phyloP scores from a whole-genome alignment of 306 rosid genomes.

The Rosa persica region DNA sequence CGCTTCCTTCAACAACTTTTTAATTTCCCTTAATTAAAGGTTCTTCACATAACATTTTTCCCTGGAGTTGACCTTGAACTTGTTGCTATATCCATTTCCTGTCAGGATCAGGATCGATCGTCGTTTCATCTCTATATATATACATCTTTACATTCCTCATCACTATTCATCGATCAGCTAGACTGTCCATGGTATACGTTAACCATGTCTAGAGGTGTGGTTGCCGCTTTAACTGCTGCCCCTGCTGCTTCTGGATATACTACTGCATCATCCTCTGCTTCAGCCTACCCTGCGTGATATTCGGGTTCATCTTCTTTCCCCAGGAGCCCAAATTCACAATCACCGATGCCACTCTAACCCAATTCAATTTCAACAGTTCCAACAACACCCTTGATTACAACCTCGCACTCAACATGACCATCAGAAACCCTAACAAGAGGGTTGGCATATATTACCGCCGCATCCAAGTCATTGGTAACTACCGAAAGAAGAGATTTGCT shows the following conservation, averaged over 20 bases:
- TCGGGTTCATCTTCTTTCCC: constrained; percentile 59
- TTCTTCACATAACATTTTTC: not conserved
- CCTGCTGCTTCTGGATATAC: not conserved
- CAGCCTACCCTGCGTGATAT: constrained; percentile 23
- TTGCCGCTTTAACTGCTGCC: not conserved
- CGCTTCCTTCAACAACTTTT: not conserved
- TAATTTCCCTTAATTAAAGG: not conserved
- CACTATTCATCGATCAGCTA: not conserved
- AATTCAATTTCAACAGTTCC: constrained; percentile 31
- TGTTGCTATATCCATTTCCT: not conserved
- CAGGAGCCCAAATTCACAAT: constrained; percentile 48
- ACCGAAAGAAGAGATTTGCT: constrained; percentile 33
- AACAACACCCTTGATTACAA: constrained; percentile 27
- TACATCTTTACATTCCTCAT: not conserved
- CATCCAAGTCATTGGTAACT: constrained; percentile 42
- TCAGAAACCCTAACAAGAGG: constrained; percentile 58
- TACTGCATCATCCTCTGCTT: not conserved
- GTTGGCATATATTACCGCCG: constrained; percentile 50
- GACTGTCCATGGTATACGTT: not conserved
- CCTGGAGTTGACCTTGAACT: not conserved
- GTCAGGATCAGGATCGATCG: not conserved
- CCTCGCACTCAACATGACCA: constrained; percentile 28
- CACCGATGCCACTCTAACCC: constrained; percentile 47
- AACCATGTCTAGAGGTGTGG: not conserved
- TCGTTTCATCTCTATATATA: not conserved